Evolutionary conservation across 495 filamentous ascomycete species (phyloP).

Genomic region (Lasiosphaeria hispida): DNA sequence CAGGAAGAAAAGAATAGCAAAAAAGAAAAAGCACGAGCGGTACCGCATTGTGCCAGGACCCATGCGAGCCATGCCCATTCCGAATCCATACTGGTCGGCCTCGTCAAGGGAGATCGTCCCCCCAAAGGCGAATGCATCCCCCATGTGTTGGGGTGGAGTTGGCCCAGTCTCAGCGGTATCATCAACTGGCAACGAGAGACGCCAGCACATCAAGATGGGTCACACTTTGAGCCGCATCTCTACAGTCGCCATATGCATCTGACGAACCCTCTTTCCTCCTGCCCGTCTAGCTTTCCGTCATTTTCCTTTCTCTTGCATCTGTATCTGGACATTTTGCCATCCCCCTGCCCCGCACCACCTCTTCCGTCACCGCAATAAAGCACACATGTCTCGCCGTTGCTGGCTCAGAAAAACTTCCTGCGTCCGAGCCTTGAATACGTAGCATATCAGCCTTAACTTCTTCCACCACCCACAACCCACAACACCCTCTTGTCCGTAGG

Average conservation of each 20-base stretch:
- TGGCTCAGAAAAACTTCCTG: slow-evolving; percentile 43
- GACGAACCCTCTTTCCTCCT: slow-evolving; percentile 44
- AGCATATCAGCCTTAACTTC: slow-evolving; percentile 48
- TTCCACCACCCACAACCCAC: slow-evolving; percentile 26
- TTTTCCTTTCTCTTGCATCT: slow-evolving; percentile 42
- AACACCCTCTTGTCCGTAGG: slow-evolving; percentile 42
- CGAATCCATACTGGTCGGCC: slow-evolving; percentile 37
- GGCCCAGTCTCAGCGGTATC: slow-evolving; percentile 57
- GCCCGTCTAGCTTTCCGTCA: slow-evolving; percentile 46
- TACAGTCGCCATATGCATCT: slow-evolving; percentile 47
- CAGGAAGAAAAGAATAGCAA: slow-evolving; percentile 11
- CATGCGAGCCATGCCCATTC: slow-evolving; percentile 30
- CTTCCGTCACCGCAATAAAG: slow-evolving; percentile 57
- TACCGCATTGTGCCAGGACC: slow-evolving; percentile 42
- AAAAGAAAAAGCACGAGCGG: slow-evolving; percentile 31
- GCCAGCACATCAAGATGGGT: slow-evolving; percentile 88
- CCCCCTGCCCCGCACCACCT: slow-evolving; percentile 48
- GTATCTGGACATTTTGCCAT: slow-evolving; percentile 44
- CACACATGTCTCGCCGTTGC: slow-evolving; percentile 60
- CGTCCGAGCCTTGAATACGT: slow-evolving; percentile 51
- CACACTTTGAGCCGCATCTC: slow-evolving; percentile 62
- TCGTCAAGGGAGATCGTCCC: slow-evolving; percentile 47
- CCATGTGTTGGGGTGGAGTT: slow-evolving; percentile 58
- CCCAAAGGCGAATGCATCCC: slow-evolving; percentile 44
- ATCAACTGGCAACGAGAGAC: slow-evolving; percentile 79